phyloP scores from a whole-genome alignment of 78 protist genomes.

The Pigoraptor vietnamica region DNA sequence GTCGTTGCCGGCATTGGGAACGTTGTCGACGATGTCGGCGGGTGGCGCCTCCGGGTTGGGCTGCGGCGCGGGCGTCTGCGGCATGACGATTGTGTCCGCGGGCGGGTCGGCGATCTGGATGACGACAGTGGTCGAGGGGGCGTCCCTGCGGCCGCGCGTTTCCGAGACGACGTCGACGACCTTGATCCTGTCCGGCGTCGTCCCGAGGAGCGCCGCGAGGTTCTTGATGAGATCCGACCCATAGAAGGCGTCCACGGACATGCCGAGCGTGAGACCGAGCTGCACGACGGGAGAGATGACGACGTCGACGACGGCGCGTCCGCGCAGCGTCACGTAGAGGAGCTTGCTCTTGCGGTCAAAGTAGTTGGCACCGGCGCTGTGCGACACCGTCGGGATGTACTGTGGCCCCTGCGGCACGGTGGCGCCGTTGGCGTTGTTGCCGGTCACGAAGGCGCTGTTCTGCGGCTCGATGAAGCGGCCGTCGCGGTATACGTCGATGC shows the following conservation, averaged over 20 bases:
- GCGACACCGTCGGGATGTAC: not conserved
- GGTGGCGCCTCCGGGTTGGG: constrained; percentile 6
- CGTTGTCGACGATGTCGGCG: constrained; percentile 15
- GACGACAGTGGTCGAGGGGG: not conserved
- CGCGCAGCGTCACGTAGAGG: not conserved
- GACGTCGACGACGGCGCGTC: not conserved
- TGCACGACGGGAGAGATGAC: not conserved
- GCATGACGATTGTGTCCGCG: not conserved
- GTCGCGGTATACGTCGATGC: not conserved
- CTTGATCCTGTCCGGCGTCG: not conserved
- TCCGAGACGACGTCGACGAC: not conserved
- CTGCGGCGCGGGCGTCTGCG: not conserved
- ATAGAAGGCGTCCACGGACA: not conserved
- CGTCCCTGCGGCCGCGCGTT: not conserved
- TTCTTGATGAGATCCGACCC: not conserved
- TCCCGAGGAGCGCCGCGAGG: not conserved
- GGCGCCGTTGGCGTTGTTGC: not conserved
- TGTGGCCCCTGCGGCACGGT: not conserved
- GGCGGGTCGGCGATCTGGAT: not conserved
- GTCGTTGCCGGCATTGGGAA: constrained; percentile 15
- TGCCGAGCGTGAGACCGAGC: not conserved
- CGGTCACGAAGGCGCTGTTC: not conserved
- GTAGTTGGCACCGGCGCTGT: not conserved
- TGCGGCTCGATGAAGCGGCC: not conserved
- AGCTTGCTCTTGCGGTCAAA: not conserved